phyloP scores from a whole-genome alignment of 257 asterid genomes.

The Lycium ferocissimum region DNA sequence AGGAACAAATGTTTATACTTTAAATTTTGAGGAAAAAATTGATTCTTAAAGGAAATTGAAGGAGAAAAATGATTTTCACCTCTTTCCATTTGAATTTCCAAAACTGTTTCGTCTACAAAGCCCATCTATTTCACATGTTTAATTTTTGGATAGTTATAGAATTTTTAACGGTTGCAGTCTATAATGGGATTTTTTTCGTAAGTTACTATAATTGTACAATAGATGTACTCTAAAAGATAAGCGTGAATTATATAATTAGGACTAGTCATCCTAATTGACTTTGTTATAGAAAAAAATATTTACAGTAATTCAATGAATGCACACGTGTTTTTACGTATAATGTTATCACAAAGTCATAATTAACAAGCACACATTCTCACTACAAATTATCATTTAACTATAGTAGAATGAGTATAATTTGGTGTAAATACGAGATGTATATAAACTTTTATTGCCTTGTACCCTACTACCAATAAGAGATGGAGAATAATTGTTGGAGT shows the following conservation, averaged over 20 bases:
- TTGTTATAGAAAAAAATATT: background rate
- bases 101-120: too few species aligned
- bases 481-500: too few species aligned
- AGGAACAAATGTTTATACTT: too few species aligned
- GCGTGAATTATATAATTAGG: background rate
- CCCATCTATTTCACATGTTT: background rate
- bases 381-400: background rate
- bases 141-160: background rate
- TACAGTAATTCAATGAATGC: background rate
- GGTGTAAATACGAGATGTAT: too few species aligned
- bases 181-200: background rate
- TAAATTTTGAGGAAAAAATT: too few species aligned
- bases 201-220: background rate
- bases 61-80: too few species aligned
- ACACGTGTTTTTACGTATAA: background rate
- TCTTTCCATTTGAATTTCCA: too few species aligned
- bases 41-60: too few species aligned
- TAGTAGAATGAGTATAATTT: too few species aligned
- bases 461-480: too few species aligned
- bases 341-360: too few species aligned
- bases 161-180: background rate
- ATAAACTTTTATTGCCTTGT: too few species aligned
- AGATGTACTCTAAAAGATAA: background rate
- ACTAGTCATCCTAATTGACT: background rate
- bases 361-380: background rate